Evolutionary conservation across 2,329 filamentous ascomycete species (phyloP), one percentile per base, ranked within the genome.

Genomic region (Fusarium begoniae): DNA sequence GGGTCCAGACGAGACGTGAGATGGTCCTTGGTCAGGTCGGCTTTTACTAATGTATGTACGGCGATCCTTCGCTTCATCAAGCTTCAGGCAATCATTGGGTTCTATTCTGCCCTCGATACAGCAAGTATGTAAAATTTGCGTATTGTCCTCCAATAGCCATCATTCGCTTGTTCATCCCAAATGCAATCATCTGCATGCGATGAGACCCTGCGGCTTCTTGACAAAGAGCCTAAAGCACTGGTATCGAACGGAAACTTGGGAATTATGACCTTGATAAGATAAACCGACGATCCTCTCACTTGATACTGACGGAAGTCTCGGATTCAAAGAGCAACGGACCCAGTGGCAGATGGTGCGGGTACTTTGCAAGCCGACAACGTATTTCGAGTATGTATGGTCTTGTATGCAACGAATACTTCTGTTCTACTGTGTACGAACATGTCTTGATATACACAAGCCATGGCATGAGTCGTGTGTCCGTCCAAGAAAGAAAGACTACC

Each of bases 1-100:
- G 47, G 60, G 62, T 63, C 61, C 44, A 57, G 40, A 44, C 28
- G 40, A 55, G 59, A 54, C 22, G 32, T 53, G 57, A 66, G 44
- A 40, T 59, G n/a, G 35, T 53, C n/a, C 35, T 70, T 41, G 51
- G 35, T n/a, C 51, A 55, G 50, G 66, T 63, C 48, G 57, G 41
- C 45, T 58, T 72, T 63, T 55, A 38, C 68, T 72, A 48, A 59
- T 69, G 53, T 48, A 62, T 50, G 55, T 54, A 48, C 32, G 57
- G 35, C 69, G 66, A 69, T 69, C 66, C 66, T 54, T 72, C 44
- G 60, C 58, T 41, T 72, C 44, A n/a, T 72, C 40, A 44, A 50
- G 44, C 62, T 43, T 69, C 50, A 22, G 24, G 50, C 30, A 35
- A 41, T 28, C 48, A 51, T 40, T 47, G 44, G 48, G 61, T 66